phyloP scores from a whole-genome alignment of 2,329 filamentous ascomycete species.

The Alternaria gaisen region DNA sequence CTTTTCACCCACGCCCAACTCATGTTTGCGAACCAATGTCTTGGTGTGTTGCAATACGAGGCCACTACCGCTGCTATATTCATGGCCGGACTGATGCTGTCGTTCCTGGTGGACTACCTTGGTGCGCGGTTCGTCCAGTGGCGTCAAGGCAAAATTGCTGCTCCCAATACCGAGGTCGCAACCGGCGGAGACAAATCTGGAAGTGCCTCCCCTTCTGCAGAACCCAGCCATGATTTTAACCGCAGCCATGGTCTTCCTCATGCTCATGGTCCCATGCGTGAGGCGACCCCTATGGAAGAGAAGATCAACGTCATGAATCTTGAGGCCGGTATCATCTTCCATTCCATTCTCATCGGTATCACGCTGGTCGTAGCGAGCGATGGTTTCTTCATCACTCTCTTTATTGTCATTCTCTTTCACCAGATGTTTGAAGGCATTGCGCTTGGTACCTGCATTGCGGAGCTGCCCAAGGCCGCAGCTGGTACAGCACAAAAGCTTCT shows the following conservation, averaged over 20 bases:
- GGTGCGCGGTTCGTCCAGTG: conserved; percentile 66
- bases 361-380: conserved; percentile 65
- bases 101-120: conserved; percentile 75
- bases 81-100: conserved; percentile 77
- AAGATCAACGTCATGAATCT: conserved; percentile 73
- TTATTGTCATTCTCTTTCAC: conserved; percentile 76
- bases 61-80: conserved; percentile 73
- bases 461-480: conserved; percentile 57
- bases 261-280: conserved; percentile 33
- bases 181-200: conserved; percentile 24
- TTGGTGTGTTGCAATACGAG: conserved; percentile 73
- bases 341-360: conserved; percentile 72
- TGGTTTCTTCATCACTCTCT: conserved; percentile 61
- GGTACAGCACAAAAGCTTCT: conserved; percentile 61
- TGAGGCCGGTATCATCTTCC: conserved; percentile 78
- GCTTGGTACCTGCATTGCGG: conserved; percentile 74
- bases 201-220: conserved; percentile 13
- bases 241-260: conserved; percentile 28
- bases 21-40: conserved; percentile 76
- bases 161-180: conserved; percentile 25
- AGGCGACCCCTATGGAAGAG: conserved; percentile 42
- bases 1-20: conserved; percentile 76
- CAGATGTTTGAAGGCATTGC: conserved; percentile 82
- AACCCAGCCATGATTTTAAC: conserved; percentile 25
- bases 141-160: conserved; percentile 35